These are phyloP conservation scores for Penstemon barbatus DNA, from an alignment of 257 asterid genomes.

Conservation along the genomic window DNA sequence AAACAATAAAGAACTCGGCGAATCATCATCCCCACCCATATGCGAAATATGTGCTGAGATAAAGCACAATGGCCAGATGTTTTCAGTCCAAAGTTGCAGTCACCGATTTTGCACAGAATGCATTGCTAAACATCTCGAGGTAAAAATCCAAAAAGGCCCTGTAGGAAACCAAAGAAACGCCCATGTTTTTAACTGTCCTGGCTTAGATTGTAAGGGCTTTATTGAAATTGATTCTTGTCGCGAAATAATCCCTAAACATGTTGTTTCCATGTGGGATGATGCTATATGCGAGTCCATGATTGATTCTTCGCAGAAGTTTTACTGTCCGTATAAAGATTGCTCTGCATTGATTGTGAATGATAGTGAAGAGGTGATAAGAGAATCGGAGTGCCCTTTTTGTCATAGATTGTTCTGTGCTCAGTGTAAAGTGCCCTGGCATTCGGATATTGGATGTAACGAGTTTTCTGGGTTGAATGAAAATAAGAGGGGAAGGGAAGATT, in stretches of 20 bases:
- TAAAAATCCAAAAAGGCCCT: constrained; percentile 8
- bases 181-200: neutral
- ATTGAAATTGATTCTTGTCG: too few relatives aligned
- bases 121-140: constrained; percentile 25
- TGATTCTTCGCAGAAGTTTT: too few relatives aligned
- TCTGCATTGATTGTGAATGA: too few relatives aligned
- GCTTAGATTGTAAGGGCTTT: too few relatives aligned
- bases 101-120: constrained; percentile 37
- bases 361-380: too few relatives aligned
- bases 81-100: constrained; percentile 23
- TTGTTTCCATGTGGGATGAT: too few relatives aligned
- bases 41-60: constrained; percentile 42
- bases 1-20: too few relatives aligned
- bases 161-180: neutral
- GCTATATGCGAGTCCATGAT: too few relatives aligned
- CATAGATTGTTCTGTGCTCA: constrained; percentile 30
- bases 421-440: constrained; percentile 35
- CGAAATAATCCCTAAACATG: too few relatives aligned
- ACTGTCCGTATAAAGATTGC: too few relatives aligned
- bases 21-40: neutral
- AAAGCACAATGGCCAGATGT: constrained; percentile 26
- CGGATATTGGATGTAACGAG: constrained; percentile 27
- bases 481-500: constrained; percentile 27
- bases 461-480: constrained; percentile 4
- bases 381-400: too few relatives aligned